Evolutionary conservation across 1,139 yeast species (phyloP).

Genomic region (Kurtzmaniella quercitrusa): DNA sequence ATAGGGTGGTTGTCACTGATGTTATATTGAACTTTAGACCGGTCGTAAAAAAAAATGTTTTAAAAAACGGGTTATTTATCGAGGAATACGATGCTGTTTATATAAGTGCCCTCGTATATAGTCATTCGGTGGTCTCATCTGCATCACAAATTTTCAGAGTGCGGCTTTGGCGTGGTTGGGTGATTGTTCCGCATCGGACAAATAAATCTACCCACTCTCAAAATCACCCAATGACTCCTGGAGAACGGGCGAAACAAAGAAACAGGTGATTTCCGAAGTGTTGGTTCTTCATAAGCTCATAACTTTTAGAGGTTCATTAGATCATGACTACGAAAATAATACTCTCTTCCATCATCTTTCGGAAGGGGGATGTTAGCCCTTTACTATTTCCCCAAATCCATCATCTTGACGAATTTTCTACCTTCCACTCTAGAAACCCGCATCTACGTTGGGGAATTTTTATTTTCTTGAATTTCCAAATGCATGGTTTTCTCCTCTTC

Average conservation of each 20-base stretch:
- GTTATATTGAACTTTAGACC: not conserved
- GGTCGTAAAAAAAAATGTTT: not conserved
- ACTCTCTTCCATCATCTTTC: not conserved
- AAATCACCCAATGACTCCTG: slow-evolving; percentile 6
- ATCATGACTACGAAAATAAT: no score
- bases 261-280: not conserved
- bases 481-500: not conserved
- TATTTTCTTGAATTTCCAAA: not conserved
- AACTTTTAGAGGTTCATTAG: no score
- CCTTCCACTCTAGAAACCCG: not conserved
- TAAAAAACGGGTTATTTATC: not conserved
- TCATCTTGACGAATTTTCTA: not conserved
- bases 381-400: not conserved
- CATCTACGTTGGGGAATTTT: not conserved
- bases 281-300: no score
- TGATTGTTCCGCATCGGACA: slow-evolving; percentile 9
- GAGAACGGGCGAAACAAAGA: not conserved
- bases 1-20: not conserved
- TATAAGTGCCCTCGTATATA: not conserved
- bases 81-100: not conserved
- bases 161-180: slow-evolving; percentile 4
- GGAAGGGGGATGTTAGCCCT: no score
- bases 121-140: slow-evolving; percentile 7
- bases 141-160: slow-evolving; percentile 2
- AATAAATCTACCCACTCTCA: slow-evolving; percentile 5